Base-by-base conservation (phyloP, 148 eudicot species). In the Drosera capensis region DNA sequence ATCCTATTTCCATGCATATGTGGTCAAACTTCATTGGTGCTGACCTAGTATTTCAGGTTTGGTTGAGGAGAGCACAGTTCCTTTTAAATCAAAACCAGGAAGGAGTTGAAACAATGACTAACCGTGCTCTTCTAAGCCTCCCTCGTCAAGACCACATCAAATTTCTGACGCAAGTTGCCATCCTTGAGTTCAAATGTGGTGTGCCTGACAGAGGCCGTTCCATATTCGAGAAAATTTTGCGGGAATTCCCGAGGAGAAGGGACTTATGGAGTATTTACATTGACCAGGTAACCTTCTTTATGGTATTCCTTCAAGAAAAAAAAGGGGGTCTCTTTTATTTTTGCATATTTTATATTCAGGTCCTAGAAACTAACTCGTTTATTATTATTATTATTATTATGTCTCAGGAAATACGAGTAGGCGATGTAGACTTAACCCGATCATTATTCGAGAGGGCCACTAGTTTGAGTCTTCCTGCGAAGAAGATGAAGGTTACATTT, bases 201-300 rank as follows among this genome's bases (percentile, higher is more conserved):
- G 66, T 67, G 19, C 70, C 87, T 25, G 93, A 86, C 51, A 71
- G 78, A 66, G 96, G 77, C 34, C 67, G 96, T 25, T 72, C 93
- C 15, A 58, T 82, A 48, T 78, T 86, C 57, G 96, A 86, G 63
- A 64, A 71, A 46, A 67, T 76, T 28, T 30, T 70, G 45, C 73
- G 75, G 20, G 92, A 86, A 63, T 77, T 78, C 58, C 86, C 92
- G 1, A 83, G 76, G 65, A 75, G 80, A 52, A 72, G 62, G 21
- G 83, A 80, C 48, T 69, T 84, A 55, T 88, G 97, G 97, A 80
- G 84, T 46, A 65, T 78, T 36, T 88, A 88, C 49, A 71, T 88
- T 35, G 97, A 88, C 58, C 97, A 88, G 63, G 97, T 84, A 69
- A 48, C 21, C 21, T 40, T 17, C 15, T 1, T 38, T 22, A 3